Conservation (phyloP, 805 yeast species). For the Jamesozyma piceae region DNA sequence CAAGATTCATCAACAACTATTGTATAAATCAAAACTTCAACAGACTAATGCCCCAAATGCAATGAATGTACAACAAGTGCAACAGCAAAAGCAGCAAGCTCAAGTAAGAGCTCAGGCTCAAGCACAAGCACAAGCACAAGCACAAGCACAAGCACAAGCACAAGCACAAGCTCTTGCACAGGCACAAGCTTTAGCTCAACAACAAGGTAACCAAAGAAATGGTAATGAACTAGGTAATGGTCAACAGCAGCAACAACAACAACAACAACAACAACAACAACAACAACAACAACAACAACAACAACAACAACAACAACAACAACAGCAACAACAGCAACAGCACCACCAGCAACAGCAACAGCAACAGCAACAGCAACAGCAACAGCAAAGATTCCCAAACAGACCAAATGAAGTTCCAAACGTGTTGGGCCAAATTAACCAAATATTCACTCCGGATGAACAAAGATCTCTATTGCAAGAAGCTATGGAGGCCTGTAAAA, state of each 20-base stretch:
- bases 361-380: conserved; percentile 29
- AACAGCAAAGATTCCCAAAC: conserved; percentile 20
- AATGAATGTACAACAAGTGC: conserved; percentile 27
- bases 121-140: conserved; percentile 15
- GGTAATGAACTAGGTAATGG: conserved; percentile 5
- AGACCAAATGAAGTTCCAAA: conserved; percentile 27
- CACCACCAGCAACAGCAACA: conserved; percentile 24
- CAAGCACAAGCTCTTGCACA: conserved; percentile 16
- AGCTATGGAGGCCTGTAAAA: conserved; percentile 31
- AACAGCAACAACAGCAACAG: conserved; percentile 22
- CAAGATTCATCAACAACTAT: conserved; percentile 52
- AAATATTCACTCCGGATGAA: conserved; percentile 30
- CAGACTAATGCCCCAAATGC: conserved; percentile 22
- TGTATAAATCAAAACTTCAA: conserved; percentile 38
- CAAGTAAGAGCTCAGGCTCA: conserved; percentile 20
- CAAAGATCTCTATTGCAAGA: conserved; percentile 29
- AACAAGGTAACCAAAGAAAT: neutral
- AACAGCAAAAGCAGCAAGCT: conserved; percentile 11
- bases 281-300: conserved; percentile 2
- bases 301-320: conserved; percentile 1
- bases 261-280: conserved; percentile 24
- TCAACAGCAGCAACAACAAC: conserved; percentile 24
- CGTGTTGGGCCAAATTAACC: conserved; percentile 28
- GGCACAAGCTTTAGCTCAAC: conserved; percentile 1
- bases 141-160: conserved; percentile 4